Evolutionary conservation across 192 early-diverging fungal genomes (phyloP).

Genomic region (Helicostylum pulchrum): DNA sequence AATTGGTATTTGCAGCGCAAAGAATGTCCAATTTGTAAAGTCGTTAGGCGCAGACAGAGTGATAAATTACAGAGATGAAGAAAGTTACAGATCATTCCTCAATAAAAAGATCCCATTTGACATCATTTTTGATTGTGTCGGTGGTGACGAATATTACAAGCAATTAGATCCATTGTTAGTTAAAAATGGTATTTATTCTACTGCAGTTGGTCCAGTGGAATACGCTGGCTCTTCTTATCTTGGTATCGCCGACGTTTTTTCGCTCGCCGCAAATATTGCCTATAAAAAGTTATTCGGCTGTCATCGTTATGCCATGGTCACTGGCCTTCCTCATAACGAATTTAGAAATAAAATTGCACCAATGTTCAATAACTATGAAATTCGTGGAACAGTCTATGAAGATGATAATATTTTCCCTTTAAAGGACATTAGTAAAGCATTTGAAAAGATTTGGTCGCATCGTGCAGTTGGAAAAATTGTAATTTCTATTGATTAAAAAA

Average conservation of each 20-base stretch:
- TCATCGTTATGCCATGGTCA: neutral
- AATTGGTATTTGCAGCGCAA: constrained; percentile 45
- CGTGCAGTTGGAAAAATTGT: constrained; percentile 33
- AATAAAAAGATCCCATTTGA: constrained; percentile 31
- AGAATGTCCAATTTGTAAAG: constrained; percentile 40
- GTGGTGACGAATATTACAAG: constrained; percentile 24
- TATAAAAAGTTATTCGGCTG: neutral
- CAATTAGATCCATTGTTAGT: neutral
- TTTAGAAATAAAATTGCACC: neutral
- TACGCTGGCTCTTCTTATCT: neutral
- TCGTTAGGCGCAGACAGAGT: constrained; percentile 52
- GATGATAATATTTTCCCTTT: constrained; percentile 21
- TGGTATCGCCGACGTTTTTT: neutral
- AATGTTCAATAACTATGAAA: neutral
- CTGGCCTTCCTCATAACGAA: neutral
- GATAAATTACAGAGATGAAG: constrained; percentile 51
- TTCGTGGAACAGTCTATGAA: neutral
- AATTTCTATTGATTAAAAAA: neutral
- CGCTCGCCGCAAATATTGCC: neutral
- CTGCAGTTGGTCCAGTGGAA: constrained; percentile 11
- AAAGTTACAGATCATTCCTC: constrained; percentile 22
- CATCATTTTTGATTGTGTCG: constrained; percentile 42
- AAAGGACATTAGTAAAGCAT: constrained; percentile 25
- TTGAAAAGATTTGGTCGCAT: constrained; percentile 23
- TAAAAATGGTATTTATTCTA: neutral